A percentile compares a stretch with the other conserved stretches of the same genome.
These are phyloP conservation scores for Populus euphratica DNA, from an alignment of 345 rosid species.

Conservation along the genomic window DNA sequence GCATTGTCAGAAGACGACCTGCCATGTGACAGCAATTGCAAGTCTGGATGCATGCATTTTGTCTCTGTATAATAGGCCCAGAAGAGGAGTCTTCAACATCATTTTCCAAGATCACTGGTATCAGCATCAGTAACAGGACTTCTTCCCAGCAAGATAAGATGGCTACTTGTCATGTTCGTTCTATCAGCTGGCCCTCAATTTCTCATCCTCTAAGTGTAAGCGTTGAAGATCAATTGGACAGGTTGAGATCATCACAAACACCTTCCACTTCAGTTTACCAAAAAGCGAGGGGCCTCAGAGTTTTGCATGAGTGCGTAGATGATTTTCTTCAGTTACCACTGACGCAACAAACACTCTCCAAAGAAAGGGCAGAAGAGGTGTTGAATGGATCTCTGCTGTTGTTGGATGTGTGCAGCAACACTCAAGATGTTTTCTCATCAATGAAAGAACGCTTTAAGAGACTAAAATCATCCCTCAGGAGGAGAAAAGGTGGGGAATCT, in stretches of 20 bases:
- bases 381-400: slow-evolving; percentile 3
- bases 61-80: neutral
- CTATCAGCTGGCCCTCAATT: slow-evolving; percentile 28
- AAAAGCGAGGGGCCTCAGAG: neutral
- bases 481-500: slow-evolving; percentile 7
- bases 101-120: neutral
- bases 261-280: slow-evolving; percentile 10
- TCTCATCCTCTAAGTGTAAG: slow-evolving; percentile 22
- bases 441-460: slow-evolving; percentile 1
- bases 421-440: slow-evolving; percentile 4
- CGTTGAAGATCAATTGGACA: slow-evolving; percentile 20
- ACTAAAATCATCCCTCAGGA: neutral
- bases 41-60: neutral
- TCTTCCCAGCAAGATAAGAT: slow-evolving; percentile 1
- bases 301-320: neutral
- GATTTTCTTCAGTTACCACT: slow-evolving; percentile 6
- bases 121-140: neutral
- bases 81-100: neutral
- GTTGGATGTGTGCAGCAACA: slow-evolving; percentile 1
- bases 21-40: neutral
- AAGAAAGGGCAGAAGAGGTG: neutral
- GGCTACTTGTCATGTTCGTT: slow-evolving; percentile 22
- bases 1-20: neutral
- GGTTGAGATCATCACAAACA: slow-evolving; percentile 23
- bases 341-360: neutral